phyloP scores from a whole-genome alignment of 768 basidiomycete species.

The Hygrocybe punicea region DNA sequence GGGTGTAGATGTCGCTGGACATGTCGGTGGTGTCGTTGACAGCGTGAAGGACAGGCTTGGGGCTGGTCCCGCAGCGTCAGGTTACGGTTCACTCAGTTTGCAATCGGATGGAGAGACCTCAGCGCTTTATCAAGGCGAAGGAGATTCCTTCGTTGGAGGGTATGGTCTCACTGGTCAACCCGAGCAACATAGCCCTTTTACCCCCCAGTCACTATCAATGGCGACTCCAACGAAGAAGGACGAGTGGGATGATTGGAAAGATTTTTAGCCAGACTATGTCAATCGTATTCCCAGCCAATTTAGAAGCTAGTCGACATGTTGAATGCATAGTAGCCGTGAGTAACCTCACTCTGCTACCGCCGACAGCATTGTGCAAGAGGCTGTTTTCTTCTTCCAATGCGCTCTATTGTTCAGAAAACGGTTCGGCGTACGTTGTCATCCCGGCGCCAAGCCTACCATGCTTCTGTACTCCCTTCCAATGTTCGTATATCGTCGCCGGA shows the following conservation, averaged over 20 bases:
- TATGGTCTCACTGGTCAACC: constrained; percentile 34
- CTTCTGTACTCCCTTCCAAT: constrained; percentile 68
- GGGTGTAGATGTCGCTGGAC: constrained; percentile 84
- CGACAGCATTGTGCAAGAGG: too few species aligned
- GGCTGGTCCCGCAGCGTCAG: constrained; percentile 51
- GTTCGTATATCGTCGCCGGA: constrained; percentile 68
- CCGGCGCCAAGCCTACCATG: constrained; percentile 53
- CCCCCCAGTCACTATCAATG: constrained; percentile 17
- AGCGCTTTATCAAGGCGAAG: constrained; percentile 58
- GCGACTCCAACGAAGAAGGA: constrained; percentile 44
- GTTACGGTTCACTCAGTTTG: constrained; percentile 48
- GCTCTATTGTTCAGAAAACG: constrained; percentile 13
- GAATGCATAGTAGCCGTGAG: too few species aligned
- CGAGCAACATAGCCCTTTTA: constrained; percentile 17
- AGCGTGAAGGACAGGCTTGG: constrained; percentile 57
- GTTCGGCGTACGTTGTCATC: neutral
- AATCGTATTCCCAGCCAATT: neutral
- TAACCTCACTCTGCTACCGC: too few species aligned
- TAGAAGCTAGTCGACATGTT: too few species aligned
- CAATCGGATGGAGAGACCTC: constrained; percentile 55
- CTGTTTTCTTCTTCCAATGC: constrained; percentile 4
- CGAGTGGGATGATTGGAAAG: constrained; percentile 81
- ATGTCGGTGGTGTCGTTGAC: constrained; percentile 66
- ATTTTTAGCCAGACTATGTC: constrained; percentile 51
- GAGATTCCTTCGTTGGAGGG: constrained; percentile 62